Conservation (phyloP, 2,329 filamentous ascomycete species). For the Epichloe typhina region DNA sequence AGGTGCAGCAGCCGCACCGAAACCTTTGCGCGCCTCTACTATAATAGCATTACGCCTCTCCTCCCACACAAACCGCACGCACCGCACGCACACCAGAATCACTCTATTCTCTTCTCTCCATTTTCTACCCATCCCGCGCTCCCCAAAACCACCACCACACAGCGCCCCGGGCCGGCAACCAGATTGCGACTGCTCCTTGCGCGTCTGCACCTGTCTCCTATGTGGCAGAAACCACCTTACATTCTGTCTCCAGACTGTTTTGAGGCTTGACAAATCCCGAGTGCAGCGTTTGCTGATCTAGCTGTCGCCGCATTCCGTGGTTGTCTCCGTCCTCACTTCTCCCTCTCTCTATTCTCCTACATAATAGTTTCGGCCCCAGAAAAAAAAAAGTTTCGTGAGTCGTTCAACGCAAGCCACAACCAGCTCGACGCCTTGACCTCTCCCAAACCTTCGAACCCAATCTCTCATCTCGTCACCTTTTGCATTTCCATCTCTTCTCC, state of each 20-base stretch:
- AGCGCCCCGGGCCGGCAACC: conserved; percentile 1
- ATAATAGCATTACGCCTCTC: too few species aligned
- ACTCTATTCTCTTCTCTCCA: background rate
- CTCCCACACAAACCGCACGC: too few species aligned
- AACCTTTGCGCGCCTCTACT: too few species aligned
- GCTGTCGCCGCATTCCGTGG: background rate
- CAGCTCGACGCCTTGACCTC: background rate
- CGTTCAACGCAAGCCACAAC: background rate
- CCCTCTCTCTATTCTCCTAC: background rate
- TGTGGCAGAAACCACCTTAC: background rate
- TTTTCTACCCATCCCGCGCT: background rate
- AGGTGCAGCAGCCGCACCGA: too few species aligned
- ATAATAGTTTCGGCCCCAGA: background rate
- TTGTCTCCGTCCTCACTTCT: background rate
- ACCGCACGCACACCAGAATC: too few species aligned
- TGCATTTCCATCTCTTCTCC: background rate
- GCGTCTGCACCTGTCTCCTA: conserved; percentile 2
- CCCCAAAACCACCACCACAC: conserved; percentile 1
- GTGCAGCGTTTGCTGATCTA: background rate
- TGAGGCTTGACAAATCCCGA: background rate
- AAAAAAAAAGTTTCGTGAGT: conserved; percentile 4
- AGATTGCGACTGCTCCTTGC: conserved; percentile 4
- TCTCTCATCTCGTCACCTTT: background rate
- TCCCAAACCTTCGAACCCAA: background rate
- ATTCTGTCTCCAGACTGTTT: background rate